Evolutionary conservation across 371 early-diverging fungal species (phyloP), one percentile per base, ranked within the genome.

Genomic region (Syncephalastrum sp.): DNA sequence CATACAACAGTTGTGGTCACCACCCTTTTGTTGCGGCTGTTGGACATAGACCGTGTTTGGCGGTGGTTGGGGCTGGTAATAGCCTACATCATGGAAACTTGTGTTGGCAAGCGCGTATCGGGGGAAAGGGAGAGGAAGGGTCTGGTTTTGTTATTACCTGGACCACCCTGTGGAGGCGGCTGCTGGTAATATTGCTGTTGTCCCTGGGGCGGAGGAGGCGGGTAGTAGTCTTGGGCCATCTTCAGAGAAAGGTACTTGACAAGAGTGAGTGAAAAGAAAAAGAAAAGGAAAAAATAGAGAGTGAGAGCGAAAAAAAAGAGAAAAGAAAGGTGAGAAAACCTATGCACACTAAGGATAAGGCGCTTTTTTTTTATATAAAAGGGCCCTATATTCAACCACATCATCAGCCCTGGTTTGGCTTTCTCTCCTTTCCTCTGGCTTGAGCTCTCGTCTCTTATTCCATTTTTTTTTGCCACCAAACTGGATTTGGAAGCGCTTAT

Each of bases 31-130:
- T 49, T 56, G 56, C 38, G 49, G 61, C 21, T 53, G 56, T 47
- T 61, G 61, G 5, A 56, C 50, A 16, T 61, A 61, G 15, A 61
- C 61, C 3, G 61, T 51, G 25, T 54, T 54, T 0, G 61, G 61
- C 5, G 55, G 61, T 5, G 61, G 61, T 16, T 53, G 60, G 3
- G 60, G 60, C 43, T 60, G 60, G 27, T 60, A 60, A 33, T 54
- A 60, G 8, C 54, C 59, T 53, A 29, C 6, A 43, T 23, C 14
- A 49, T 46, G 29, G 1, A 16, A 33, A 15, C 15, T 24, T 43
- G 44, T 53, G 19, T 17, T 14, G 27, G 17, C 47, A 23, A 23
- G 38, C 38, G 38, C 38, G 12, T 33, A 33, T 33, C 2, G 6
- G 38, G 12, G 12, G 10, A 29, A 6, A 33, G 38, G 38, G 38